Evolutionary conservation across 345 rosid species (phyloP).

Genomic region (Syzygium grande): DNA sequence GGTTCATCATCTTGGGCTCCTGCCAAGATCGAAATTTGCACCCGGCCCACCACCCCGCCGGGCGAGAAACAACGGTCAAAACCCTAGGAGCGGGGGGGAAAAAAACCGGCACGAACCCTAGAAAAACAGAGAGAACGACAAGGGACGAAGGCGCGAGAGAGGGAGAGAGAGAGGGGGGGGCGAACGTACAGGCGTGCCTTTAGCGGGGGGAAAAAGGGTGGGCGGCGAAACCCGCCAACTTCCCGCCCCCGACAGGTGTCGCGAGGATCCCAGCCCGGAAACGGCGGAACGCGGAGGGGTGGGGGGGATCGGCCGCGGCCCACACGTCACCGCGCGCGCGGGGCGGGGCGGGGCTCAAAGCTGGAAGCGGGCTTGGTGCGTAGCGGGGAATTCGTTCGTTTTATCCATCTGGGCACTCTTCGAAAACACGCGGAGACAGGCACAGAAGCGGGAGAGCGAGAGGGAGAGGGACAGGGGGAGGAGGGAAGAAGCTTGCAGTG

Average conservation of each 20-base stretch:
- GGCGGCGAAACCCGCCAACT: constrained; percentile 11
- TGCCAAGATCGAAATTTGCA: not conserved
- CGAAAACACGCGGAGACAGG: not conserved
- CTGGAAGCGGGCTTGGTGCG: not conserved
- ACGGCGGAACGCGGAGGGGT: constrained; percentile 9
- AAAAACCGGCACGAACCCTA: not conserved
- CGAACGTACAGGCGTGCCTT: not conserved
- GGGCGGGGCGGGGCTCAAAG: not conserved
- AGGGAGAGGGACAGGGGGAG: too few relatives aligned
- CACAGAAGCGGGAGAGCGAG: not conserved
- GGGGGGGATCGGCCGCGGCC: not conserved
- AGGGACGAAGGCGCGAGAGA: constrained; percentile 6
- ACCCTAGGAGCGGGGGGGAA: not conserved
- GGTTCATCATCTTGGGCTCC: constrained; percentile 43
- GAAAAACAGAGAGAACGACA: constrained; percentile 7
- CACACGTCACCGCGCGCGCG: not conserved
- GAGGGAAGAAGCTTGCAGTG: not conserved
- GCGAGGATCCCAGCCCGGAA: not conserved
- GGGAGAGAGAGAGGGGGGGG: not conserved
- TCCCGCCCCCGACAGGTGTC: constrained; percentile 46
- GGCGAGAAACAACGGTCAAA: not conserved
- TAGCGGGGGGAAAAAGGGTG: not conserved
- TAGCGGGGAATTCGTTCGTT: not conserved
- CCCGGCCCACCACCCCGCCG: constrained; percentile 1
- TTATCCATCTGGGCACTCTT: not conserved